Evolutionary conservation across 2,329 filamentous ascomycete genomes (phyloP), one percentile per base, ranked within the genome.

Genomic region (Fusarium sp.): DNA sequence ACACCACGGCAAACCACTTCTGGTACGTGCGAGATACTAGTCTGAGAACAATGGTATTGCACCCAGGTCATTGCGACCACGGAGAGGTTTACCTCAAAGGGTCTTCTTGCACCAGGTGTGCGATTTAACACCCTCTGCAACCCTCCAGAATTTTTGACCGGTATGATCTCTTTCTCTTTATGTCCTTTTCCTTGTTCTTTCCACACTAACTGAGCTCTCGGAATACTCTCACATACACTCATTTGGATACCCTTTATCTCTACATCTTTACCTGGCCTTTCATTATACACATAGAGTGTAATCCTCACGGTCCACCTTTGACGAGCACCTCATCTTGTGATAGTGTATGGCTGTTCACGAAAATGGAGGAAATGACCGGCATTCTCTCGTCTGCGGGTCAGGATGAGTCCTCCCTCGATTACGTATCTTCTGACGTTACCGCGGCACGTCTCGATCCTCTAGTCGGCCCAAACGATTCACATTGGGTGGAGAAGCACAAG

Each of bases 401-500:
- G n/a, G 48, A 54, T 8, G 67, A 65, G 18, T 24, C 57, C 7
- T 22, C 8, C 14, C 22, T 13, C 6, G 50, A 50, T 3, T 63
- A 73, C 20, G 28, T 66, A 32, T 10, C 51, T 26, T 35, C 48
- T 5, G 57, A 69, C 12, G 36, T 30, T 22, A 62, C 57, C 18
- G 35, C 64, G 20, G 18, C 62, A 12, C 69, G 79, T 10, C 58
- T 75, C 30, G 72, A 79, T n/a, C 68, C 74, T 42, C 44, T 67
- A 32, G 75, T 82, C 44, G 63, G 53, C 1, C 77, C 79, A 38
- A 77, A 70, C 36, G 66, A 78, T 39, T 47, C 69, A 17, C 48
- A 69, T 7, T 81, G 74, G 76, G 63, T 30, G 74, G 8, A 69
- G 69, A 12, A 83, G 80, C 70, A 81, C 75, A 1, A 68, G 0